phyloP scores from a whole-genome alignment of 2,329 filamentous ascomycete genomes.

The Sporothrix pseudoabietina region DNA sequence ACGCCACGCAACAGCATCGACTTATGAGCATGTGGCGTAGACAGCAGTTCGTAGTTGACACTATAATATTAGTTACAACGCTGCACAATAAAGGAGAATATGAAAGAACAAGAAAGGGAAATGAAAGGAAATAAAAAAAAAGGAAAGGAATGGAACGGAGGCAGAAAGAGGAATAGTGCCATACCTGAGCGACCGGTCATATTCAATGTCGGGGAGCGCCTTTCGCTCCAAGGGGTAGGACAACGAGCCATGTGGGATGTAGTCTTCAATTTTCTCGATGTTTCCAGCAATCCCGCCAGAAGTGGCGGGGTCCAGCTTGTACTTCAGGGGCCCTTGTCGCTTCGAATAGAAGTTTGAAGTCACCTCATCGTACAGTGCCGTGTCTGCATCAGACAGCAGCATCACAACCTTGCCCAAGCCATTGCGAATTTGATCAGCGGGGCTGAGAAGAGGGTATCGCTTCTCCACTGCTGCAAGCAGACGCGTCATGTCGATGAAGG shows the following conservation, averaged over 20 bases:
- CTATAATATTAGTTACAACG: constrained; percentile 49
- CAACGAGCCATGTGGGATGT: constrained; percentile 82
- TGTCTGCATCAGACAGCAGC: constrained; percentile 79
- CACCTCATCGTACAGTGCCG: constrained; percentile 79
- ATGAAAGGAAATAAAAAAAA: neutral
- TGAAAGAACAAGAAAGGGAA: too few relatives aligned
- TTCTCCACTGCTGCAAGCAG: constrained; percentile 79
- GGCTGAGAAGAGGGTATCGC: constrained; percentile 76
- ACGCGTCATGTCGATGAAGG: constrained; percentile 92
- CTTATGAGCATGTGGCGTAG: constrained; percentile 74
- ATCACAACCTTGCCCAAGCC: constrained; percentile 77
- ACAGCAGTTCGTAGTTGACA: constrained; percentile 83
- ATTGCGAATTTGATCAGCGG: constrained; percentile 79
- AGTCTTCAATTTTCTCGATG: constrained; percentile 78
- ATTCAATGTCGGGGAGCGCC: constrained; percentile 74
- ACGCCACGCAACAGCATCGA: constrained; percentile 91
- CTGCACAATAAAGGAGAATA: neutral
- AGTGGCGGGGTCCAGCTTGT: constrained; percentile 72
- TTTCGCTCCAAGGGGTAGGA: constrained; percentile 73
- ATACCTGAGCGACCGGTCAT: constrained; percentile 83
- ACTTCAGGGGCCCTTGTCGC: constrained; percentile 67
- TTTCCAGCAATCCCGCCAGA: constrained; percentile 79
- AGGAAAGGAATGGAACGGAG: neutral
- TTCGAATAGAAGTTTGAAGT: constrained; percentile 89
- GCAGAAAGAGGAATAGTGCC: neutral